A percentile compares a stretch with the other conserved stretches of the same genome.
phyloP scores from a whole-genome alignment of 768 basidiomycete genomes.

The Tulasnella sp. region DNA sequence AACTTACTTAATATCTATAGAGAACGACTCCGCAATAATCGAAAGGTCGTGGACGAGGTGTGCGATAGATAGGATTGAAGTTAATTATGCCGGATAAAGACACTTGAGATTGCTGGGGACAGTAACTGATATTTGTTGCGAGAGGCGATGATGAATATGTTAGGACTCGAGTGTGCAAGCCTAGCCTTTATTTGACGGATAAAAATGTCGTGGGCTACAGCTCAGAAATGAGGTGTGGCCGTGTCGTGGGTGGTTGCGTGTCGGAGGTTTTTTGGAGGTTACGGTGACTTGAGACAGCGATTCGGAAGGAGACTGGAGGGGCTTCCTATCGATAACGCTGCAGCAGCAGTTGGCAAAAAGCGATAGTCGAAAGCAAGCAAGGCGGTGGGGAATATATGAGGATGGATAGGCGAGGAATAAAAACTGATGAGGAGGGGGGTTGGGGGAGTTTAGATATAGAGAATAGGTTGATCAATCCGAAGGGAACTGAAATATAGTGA shows the following conservation, averaged over 20 bases:
- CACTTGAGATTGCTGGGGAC: constrained; percentile 19
- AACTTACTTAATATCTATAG: constrained; percentile 3
- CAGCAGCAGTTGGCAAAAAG: background rate
- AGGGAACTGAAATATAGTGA: background rate
- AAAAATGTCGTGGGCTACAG: constrained; percentile 24
- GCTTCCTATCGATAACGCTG: constrained; percentile 1
- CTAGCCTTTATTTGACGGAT: constrained; percentile 22
- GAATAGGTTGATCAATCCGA: constrained; percentile 20
- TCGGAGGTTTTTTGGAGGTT: constrained; percentile 5
- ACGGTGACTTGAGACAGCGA: background rate
- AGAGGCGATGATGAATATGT: constrained; percentile 27
- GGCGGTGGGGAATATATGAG: background rate
- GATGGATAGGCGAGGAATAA: constrained; percentile 22
- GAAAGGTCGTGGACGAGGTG: constrained; percentile 6
- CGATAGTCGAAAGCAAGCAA: constrained; percentile 4
- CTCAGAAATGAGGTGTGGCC: constrained; percentile 17
- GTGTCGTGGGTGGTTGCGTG: constrained; percentile 22
- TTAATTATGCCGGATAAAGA: constrained; percentile 28
- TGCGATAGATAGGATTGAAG: constrained; percentile 25
- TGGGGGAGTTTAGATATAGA: constrained; percentile 10
- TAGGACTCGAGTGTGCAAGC: constrained; percentile 17
- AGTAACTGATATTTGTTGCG: constrained; percentile 14
- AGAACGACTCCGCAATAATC: constrained; percentile 13
- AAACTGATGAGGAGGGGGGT: background rate
- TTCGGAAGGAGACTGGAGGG: background rate